Base-by-base conservation (phyloP, 768 basidiomycete species). In the Suillus hirtellus region DNA sequence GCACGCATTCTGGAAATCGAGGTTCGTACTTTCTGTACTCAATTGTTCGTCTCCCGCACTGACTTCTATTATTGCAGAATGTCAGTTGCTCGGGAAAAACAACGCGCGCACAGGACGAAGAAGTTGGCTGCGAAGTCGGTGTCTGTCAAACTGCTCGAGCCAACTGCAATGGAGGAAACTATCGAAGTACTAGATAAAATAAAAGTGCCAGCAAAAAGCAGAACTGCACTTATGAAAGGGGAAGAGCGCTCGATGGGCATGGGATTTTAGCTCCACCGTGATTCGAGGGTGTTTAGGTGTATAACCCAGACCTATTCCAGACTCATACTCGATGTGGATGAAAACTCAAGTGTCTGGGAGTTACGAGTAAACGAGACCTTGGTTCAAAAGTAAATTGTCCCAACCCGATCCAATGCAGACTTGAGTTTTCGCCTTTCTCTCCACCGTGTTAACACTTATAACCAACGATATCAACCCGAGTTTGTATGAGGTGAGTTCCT, bases 1-100 rank as follows among this genome's bases (percentile, higher is more conserved):
- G 73, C 85, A 89, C 65, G 94, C 92, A 24, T 99, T 99, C 86
- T 99, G 89, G 89, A 99, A 95, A 79, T 92, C 92, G 81, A 86
- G 91, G 90, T 87, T 63, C 64, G 79, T 71, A 46, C 8, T n/a
- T 49, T 53, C 19, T 11, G 37, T 53, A 5, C 21, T 3, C 12
- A 10, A 55, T 24, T 31, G 27, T 27, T 14, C 17, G n/a, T 40
- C 10, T 53, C 12, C 63, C 19, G 4, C 14, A 24, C 42, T 59
- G n/a, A 56, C 15, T 52, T 40, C 12, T 24, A 35, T 46, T n/a
- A 60, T 17, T 65, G 27, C 69, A 96, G 95, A 72, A 96, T 97
- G 95, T 87, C 89, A 17, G 84, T 83, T 66, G 89, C 89, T 71
- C 86, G 88, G 66, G 88, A 92, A 74, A 93, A 90, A 74, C 86